Conservation (phyloP, 1,284 basidiomycete species). For the Naganishia sp. region DNA sequence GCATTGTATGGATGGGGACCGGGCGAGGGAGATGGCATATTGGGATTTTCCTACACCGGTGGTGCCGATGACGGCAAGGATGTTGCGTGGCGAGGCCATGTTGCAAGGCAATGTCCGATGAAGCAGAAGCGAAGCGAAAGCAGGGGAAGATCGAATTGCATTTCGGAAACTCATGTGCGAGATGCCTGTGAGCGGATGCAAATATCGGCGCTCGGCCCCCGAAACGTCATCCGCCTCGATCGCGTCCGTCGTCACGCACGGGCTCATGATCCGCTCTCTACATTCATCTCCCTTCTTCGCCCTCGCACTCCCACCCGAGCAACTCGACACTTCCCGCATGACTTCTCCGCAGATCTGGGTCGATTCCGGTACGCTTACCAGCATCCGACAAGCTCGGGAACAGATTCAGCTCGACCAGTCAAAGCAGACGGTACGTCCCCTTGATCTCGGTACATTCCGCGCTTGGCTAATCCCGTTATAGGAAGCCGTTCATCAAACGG, state of each 20-base stretch:
- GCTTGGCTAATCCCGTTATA: background rate
- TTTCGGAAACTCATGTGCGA: no score
- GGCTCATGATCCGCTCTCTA: no score
- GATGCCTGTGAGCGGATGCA: no score
- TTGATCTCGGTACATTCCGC: background rate
- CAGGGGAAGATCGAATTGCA: no score
- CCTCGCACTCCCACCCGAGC: no score
- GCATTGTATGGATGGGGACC: background rate
- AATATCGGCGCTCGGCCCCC: background rate
- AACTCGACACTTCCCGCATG: background rate
- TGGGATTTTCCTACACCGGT: constrained; percentile 97
- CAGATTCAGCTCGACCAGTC: constrained; percentile 6
- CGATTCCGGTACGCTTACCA: background rate
- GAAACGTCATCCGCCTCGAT: background rate
- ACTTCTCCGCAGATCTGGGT: background rate
- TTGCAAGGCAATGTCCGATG: no score
- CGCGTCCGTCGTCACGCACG: no score
- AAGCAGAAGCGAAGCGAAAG: no score
- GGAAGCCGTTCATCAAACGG: constrained; percentile 5
- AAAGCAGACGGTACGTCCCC: constrained; percentile 1
- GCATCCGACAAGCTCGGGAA: constrained; percentile 2
- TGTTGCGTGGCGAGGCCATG: constrained; percentile 31
- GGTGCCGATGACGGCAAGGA: constrained; percentile 81
- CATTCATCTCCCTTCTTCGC: no score
- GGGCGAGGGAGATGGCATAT: constrained; percentile 75